Conservation (phyloP, 495 filamentous ascomycete species). For the Tuber magnatum region DNA sequence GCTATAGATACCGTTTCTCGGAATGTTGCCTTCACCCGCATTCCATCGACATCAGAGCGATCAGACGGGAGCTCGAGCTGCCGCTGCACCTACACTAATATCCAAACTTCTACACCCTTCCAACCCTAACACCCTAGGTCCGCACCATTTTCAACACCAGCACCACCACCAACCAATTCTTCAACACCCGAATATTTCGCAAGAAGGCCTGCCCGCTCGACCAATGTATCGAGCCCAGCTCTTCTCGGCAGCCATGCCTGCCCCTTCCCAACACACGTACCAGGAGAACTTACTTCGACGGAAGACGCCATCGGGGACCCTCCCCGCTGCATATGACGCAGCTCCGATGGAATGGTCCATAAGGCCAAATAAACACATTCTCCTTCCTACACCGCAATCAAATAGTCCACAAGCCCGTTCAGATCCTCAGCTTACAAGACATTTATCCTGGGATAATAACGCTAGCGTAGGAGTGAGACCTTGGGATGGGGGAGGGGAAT, state of each 20-base stretch:
- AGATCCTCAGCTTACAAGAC: constrained; percentile 19
- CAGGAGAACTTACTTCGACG: constrained; percentile 75
- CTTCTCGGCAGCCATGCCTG: constrained; percentile 31
- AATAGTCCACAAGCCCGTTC: constrained; percentile 26
- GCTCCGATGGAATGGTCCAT: constrained; percentile 66
- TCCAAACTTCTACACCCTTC: constrained; percentile 35
- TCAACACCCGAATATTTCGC: constrained; percentile 19
- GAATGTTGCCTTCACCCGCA: constrained; percentile 30
- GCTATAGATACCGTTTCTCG: constrained; percentile 15
- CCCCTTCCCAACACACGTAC: constrained; percentile 27
- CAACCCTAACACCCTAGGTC: constrained; percentile 23
- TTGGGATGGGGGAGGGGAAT: constrained; percentile 29
- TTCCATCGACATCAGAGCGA: constrained; percentile 29
- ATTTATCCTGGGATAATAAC: constrained; percentile 18
- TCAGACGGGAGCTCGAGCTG: constrained; percentile 30
- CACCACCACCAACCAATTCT: constrained; percentile 20
- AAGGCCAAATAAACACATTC: constrained; percentile 82
- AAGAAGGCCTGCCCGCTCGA: constrained; percentile 17
- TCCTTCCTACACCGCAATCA: constrained; percentile 50
- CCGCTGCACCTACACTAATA: constrained; percentile 33
- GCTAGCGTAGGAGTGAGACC: constrained; percentile 22
- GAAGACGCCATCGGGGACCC: constrained; percentile 89
- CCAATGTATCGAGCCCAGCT: constrained; percentile 36
- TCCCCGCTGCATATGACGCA: constrained; percentile 91
- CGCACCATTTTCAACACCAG: constrained; percentile 21